These are phyloP conservation scores for Sonneratia caseolaris DNA, from an alignment of 345 rosid species.

Conservation along the genomic window DNA sequence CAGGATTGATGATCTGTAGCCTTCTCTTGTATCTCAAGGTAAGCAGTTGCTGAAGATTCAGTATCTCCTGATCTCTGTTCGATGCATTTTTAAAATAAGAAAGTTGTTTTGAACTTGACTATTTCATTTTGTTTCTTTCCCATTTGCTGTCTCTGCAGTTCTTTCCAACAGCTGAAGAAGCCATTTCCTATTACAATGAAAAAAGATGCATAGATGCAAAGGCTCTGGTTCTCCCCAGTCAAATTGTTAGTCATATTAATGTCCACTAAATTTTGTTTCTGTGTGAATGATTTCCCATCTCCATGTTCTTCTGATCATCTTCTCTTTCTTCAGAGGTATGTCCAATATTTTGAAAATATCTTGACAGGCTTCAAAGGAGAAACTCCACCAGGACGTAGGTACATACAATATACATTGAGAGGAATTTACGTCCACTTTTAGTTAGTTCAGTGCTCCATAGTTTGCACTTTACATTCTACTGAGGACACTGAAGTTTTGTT, in stretches of 20 bases:
- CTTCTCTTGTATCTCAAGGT: slow-evolving; percentile 89
- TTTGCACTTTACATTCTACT: background rate
- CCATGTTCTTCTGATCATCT: no score
- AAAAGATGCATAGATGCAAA: slow-evolving; percentile 87
- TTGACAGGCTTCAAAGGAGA: slow-evolving; percentile 49
- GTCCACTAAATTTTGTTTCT: background rate
- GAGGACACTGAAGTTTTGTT: background rate
- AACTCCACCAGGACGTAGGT: slow-evolving; percentile 75
- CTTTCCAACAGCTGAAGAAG: slow-evolving; percentile 82
- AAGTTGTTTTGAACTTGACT: background rate
- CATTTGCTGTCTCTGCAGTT: slow-evolving; percentile 34
- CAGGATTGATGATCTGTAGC: slow-evolving; percentile 91
- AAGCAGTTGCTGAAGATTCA: background rate
- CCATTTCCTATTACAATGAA: slow-evolving; percentile 76
- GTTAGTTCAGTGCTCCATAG: background rate
- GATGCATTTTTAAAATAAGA: background rate
- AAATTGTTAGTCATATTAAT: slow-evolving; percentile 57
- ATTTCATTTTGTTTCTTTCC: background rate
- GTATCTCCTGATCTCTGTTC: background rate
- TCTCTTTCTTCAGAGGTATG: slow-evolving; percentile 46
- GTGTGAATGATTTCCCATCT: background rate
- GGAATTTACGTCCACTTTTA: no score
- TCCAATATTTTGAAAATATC: slow-evolving; percentile 58
- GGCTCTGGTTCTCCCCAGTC: slow-evolving; percentile 93
- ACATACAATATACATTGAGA: background rate